phyloP scores from a whole-genome alignment of 768 basidiomycete species.

The Cubamyces sp. region DNA sequence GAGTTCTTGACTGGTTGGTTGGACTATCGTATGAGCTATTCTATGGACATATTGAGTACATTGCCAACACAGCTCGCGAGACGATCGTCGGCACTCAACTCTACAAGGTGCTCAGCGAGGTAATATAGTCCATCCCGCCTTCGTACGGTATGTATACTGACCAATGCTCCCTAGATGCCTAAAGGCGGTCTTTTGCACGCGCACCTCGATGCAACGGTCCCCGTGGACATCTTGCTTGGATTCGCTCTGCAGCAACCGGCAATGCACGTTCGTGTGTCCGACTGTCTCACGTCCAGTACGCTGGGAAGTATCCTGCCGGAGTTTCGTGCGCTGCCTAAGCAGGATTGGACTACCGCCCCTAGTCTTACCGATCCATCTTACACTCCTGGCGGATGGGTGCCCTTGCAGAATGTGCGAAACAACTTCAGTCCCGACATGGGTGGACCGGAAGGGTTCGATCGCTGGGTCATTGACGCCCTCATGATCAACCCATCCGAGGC shows the following conservation, averaged over 20 bases:
- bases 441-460: constrained; percentile 69
- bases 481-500: constrained; percentile 74
- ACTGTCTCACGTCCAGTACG: constrained; percentile 45
- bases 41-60: not conserved
- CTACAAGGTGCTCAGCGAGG: constrained; percentile 66
- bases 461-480: constrained; percentile 61
- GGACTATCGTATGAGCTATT: not conserved
- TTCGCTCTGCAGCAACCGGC: constrained; percentile 59
- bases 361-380: constrained; percentile 51
- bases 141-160: not conserved
- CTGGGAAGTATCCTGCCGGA: constrained; percentile 52
- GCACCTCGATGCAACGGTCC: constrained; percentile 77
- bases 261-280: constrained; percentile 59
- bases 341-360: constrained; percentile 26
- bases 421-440: constrained; percentile 55
- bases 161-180: constrained; percentile 58
- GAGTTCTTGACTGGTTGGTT: constrained; percentile 69
- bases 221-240: constrained; percentile 52
- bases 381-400: constrained; percentile 53
- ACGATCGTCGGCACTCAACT: constrained; percentile 61
- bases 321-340: constrained; percentile 52
- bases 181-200: constrained; percentile 78
- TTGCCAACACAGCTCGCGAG: constrained; percentile 20
- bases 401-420: constrained; percentile 54
- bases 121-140: constrained; percentile 22